Base-by-base conservation (phyloP, 148 eudicot genomes). In the Diospyros lotus region DNA sequence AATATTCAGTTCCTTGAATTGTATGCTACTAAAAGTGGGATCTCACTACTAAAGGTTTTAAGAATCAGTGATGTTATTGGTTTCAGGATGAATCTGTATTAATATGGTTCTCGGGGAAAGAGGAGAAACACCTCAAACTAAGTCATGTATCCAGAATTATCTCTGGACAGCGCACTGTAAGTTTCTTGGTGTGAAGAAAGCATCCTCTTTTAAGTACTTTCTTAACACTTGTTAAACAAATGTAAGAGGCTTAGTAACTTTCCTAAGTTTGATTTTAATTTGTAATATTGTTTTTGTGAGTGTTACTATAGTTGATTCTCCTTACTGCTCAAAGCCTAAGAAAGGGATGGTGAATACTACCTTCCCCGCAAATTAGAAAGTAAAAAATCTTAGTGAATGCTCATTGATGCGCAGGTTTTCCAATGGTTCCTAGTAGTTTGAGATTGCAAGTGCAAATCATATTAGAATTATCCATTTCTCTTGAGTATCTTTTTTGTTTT, bases 91-190 rank as follows among this genome's bases (percentile, higher is more conserved):
- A 92, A 80, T 87, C 95, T 82, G 85, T 86, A 72, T 81, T 94
- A 74, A 87, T 92, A 81, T 94, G 98, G 98, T 87, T 88, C 80
- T 94, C 97, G 9, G 95, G 95, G 42, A 94, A 92, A 82, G 98
- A 94, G 81, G 98, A 94, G 86, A 94, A 92, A 80, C 97, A 89
- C 74, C 88, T 94, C 54, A 94, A 89, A 85, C 86, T 94, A 62
- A 86, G 87, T 83, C 95, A 92, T 77, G 90, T 94, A 41, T 87
- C 97, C 81, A 90, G 92, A 86, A 92, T 94, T 77, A 88, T 94
- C 73, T 94, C 98, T 70, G 98, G 98, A 60, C 98, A 94, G 85
- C 97, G 98, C 68, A 94, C 98, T 61, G 98, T 94, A 82, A 89
- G 91, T 87, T 66, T 71, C 64, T 78, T 75, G 55, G 69, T 76